Conservation (phyloP, 148 eudicot species). For the Camellia lanceoleosa region DNA sequence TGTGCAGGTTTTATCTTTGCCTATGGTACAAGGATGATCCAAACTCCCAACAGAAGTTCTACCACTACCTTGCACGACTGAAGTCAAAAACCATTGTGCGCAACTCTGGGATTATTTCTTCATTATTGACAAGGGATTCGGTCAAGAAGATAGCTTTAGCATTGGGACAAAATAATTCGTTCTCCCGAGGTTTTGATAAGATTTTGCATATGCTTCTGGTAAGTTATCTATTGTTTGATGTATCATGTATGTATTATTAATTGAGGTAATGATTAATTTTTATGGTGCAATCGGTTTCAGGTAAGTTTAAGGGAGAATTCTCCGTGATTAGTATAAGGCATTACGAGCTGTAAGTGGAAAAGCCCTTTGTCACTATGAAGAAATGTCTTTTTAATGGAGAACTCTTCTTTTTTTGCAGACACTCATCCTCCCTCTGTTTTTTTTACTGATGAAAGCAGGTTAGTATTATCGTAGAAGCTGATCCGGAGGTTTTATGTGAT, state of each 20-base stretch:
- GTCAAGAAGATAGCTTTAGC: constrained; percentile 70
- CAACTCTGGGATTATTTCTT: constrained; percentile 58
- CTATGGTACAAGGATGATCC: constrained; percentile 95
- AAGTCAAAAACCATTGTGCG: constrained; percentile 71
- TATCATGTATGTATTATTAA: constrained; percentile 7
- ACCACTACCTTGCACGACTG: constrained; percentile 63
- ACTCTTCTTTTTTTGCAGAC: not conserved
- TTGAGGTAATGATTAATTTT: constrained; percentile 1
- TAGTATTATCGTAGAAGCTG: constrained; percentile 95
- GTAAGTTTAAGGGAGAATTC: constrained; percentile 92
- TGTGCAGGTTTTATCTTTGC: constrained; percentile 88
- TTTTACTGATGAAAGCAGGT: constrained; percentile 54
- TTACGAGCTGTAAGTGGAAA: constrained; percentile 77
- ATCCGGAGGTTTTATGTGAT: constrained; percentile 91
- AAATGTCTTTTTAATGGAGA: not conserved
- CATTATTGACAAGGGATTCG: constrained; percentile 63
- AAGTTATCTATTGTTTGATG: constrained; percentile 24
- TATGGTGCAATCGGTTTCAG: constrained; percentile 36
- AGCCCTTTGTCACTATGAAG: not conserved
- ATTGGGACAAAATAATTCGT: constrained; percentile 80
- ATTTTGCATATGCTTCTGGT: constrained; percentile 94
- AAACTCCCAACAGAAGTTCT: constrained; percentile 46
- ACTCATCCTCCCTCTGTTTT: constrained; percentile 16
- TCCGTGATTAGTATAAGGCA: constrained; percentile 87
- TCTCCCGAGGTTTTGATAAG: constrained; percentile 94